A percentile compares a stretch with the other conserved stretches of the same genome.
Conservation (phyloP, 805 yeast species). For the Candida broadrunensis region DNA sequence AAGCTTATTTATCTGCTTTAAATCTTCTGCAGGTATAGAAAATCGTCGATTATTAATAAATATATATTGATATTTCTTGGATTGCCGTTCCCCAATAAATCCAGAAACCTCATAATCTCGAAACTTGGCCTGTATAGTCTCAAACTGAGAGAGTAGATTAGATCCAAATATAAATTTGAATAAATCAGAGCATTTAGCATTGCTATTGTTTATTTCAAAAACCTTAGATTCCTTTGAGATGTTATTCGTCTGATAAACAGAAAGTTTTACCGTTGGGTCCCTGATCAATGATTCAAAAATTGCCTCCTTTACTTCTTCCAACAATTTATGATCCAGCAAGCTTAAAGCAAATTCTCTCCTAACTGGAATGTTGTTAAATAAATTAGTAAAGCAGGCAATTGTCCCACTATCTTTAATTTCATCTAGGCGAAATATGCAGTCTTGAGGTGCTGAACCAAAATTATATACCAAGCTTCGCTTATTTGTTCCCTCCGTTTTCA, state of each 20-base stretch:
- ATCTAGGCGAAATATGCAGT: background rate
- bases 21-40: constrained; percentile 7
- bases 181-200: constrained; percentile 2
- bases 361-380: constrained; percentile 46
- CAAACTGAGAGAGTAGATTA: constrained; percentile 14
- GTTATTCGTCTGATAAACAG: background rate
- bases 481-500: background rate
- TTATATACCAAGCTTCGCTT: background rate
- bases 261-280: constrained; percentile 11
- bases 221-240: background rate
- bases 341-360: constrained; percentile 26
- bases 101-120: constrained; percentile 29
- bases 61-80: constrained; percentile 42
- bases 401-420: constrained; percentile 31
- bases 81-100: constrained; percentile 38
- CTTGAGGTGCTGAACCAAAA: background rate
- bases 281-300: constrained; percentile 25
- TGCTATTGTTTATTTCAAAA: constrained; percentile 13
- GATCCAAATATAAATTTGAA: constrained; percentile 27
- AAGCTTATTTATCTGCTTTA: constrained; percentile 15
- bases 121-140: constrained; percentile 21
- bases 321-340: constrained; percentile 14
- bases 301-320: constrained; percentile 23
- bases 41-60: constrained; percentile 42
- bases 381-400: constrained; percentile 26